Base-by-base conservation (phyloP, 2,329 filamentous ascomycete species). In the Elsinoe fawcettii region DNA sequence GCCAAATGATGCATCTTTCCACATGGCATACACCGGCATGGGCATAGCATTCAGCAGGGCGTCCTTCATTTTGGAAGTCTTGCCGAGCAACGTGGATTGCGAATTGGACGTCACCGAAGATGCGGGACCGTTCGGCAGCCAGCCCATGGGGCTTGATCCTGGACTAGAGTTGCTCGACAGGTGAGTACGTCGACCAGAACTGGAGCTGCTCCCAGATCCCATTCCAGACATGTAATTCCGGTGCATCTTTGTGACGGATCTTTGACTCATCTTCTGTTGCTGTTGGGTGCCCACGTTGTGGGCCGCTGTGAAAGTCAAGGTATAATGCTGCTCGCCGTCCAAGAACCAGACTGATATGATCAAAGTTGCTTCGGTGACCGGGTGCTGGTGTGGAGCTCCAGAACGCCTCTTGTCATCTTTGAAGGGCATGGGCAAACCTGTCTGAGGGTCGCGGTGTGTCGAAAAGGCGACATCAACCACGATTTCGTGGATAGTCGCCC, bases 11-110 rank as follows among this genome's bases (percentile, higher is more conserved):
- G 86, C 82, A 62, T 92, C 88, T 66, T 85, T 86, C 88, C 88
- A 91, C 83, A 90, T 87, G 22, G 86, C 85, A 44, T 90, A 74
- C 20, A 89, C 85, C 0, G 88, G 87, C 66, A 88, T 83, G 60
- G 83, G 80, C 23, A 88, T 87, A 37, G 83, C 87, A 66, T 90
- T 86, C 5, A 92, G 73, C 18, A 91, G 76, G 0, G 87, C 86
- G 66, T 91, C 87, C 68, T 90, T 91, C 74, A 92, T 82, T 53
- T 84, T 76, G 6, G 81, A 82, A 56, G 88, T 81, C 67, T 90
- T 92, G 64, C 88, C 83, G 22, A 90, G 77, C 11, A 86, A 75
- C 0, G 86, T 86, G 8, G 77, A 75, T 12, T 22, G 12, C 3
- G 59, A 37, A 32, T 37, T 51, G 65, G 58, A 22, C 62, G 69